These are phyloP conservation scores for Kwoniella shivajii DNA, from an alignment of 1,284 basidiomycete species.

Conservation along the genomic window DNA sequence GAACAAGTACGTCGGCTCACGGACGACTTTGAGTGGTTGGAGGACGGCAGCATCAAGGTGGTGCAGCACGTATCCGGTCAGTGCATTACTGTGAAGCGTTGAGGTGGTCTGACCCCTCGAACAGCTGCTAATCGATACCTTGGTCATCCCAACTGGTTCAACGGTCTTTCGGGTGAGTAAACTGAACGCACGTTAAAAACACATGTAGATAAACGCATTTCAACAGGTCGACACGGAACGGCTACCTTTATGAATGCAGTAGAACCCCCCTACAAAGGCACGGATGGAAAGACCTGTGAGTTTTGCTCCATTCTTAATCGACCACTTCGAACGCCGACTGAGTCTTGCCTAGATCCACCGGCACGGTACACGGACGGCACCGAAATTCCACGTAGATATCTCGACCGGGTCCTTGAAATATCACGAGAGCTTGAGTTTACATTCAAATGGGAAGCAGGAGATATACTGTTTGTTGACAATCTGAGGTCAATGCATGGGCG, in stretches of 20 bases:
- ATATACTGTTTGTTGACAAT: too few species aligned
- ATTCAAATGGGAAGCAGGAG: too few species aligned
- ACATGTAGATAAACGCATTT: too few species aligned
- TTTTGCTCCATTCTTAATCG: slow-evolving; percentile 15
- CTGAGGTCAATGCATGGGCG: too few species aligned
- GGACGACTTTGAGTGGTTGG: not conserved
- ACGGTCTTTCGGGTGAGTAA: not conserved
- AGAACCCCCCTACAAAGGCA: not conserved
- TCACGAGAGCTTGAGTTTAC: too few species aligned
- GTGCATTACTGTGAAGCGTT: not conserved
- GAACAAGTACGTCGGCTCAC: not conserved
- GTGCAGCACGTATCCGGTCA: not conserved
- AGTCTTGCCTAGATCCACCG: too few species aligned
- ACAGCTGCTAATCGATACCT: not conserved
- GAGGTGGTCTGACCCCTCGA: too few species aligned
- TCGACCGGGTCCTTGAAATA: too few species aligned
- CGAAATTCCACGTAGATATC: too few species aligned
- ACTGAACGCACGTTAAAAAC: too few species aligned
- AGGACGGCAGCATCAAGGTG: not conserved
- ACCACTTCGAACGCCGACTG: too few species aligned
- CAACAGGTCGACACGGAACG: not conserved
- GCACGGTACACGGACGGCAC: too few species aligned
- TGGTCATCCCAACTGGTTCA: not conserved
- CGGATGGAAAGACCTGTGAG: not conserved
- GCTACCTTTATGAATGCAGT: not conserved